Conservation (phyloP, 176 grass and related monocot genomes). For the Elaeis guineensis region DNA sequence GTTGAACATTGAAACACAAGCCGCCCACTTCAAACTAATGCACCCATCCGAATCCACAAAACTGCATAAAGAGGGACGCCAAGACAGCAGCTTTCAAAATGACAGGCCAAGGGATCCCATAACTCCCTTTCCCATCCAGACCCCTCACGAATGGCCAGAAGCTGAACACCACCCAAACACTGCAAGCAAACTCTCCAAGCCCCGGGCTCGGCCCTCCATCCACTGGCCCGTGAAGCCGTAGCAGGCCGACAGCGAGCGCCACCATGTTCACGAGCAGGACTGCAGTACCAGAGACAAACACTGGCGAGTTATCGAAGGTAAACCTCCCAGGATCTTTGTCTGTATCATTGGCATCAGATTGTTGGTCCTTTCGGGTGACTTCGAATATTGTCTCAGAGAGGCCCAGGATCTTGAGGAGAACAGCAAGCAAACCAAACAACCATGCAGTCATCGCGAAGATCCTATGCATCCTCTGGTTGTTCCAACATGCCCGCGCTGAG, state of each 20-base stretch:
- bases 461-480: slow-evolving; percentile 45
- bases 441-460: slow-evolving; percentile 26
- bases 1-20: too few species aligned
- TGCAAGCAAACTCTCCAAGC: slow-evolving; percentile 22
- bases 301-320: slow-evolving; percentile 40
- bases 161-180: slow-evolving; percentile 32
- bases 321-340: slow-evolving; percentile 14
- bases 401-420: slow-evolving; percentile 34
- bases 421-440: slow-evolving; percentile 40
- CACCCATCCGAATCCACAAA: neutral
- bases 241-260: neutral
- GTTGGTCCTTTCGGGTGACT: slow-evolving; percentile 35
- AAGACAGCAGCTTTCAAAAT: slow-evolving; percentile 24
- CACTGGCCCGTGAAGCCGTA: neutral
- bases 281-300: slow-evolving; percentile 29
- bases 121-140: slow-evolving; percentile 25
- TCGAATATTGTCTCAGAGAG: slow-evolving; percentile 46
- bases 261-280: slow-evolving; percentile 15
- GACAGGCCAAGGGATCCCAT: slow-evolving; percentile 38
- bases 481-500: slow-evolving; percentile 40
- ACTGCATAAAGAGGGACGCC: slow-evolving; percentile 21
- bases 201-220: neutral
- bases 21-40: too few species aligned
- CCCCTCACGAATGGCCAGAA: slow-evolving; percentile 49
- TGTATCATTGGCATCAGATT: neutral